Evolutionary conservation across 139 green algal species (phyloP).

Genomic region (Desmodesmus armatus): DNA sequence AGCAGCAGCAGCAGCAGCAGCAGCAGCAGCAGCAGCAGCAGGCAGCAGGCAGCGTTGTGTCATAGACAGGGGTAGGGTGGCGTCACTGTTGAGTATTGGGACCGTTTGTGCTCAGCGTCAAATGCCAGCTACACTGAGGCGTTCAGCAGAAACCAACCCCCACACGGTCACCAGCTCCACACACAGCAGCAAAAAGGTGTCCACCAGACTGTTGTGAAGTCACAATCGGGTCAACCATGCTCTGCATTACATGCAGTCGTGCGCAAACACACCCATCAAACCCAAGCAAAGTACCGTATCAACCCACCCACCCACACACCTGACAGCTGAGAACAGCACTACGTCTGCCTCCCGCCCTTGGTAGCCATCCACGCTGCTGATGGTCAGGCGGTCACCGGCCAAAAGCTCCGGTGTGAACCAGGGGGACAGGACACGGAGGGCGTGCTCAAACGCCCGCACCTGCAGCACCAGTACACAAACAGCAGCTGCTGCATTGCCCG

Average conservation of each 20-base stretch:
- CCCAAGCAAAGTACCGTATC: not conserved
- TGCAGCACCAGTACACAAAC: too few species aligned
- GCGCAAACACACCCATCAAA: too few species aligned
- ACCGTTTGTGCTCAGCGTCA: not conserved
- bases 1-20: not conserved
- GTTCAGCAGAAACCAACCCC: not conserved
- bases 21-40: not conserved
- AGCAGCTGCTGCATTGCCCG: too few species aligned
- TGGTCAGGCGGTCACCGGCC: conserved; percentile 1
- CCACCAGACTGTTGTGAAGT: too few species aligned
- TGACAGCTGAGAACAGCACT: conserved; percentile 76
- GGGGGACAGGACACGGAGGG: conserved; percentile 28
- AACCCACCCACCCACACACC: not conserved
- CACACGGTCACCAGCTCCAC: too few species aligned
- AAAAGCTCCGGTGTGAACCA: too few species aligned
- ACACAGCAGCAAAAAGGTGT: too few species aligned
- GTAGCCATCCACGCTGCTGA: conserved; percentile 68
- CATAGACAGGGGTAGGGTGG: too few species aligned
- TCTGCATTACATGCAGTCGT: not conserved
- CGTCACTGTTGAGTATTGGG: not conserved
- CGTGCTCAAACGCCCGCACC: conserved; percentile 47
- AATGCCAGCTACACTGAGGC: not conserved
- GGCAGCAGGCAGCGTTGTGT: not conserved
- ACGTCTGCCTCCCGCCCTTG: conserved; percentile 88
- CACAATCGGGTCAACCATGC: not conserved